Percentiles rank a stretch among this genome's conserved stretches.
Conservation (phyloP, 192 early-diverging fungal species). For the Paraglomus brasilianum region DNA sequence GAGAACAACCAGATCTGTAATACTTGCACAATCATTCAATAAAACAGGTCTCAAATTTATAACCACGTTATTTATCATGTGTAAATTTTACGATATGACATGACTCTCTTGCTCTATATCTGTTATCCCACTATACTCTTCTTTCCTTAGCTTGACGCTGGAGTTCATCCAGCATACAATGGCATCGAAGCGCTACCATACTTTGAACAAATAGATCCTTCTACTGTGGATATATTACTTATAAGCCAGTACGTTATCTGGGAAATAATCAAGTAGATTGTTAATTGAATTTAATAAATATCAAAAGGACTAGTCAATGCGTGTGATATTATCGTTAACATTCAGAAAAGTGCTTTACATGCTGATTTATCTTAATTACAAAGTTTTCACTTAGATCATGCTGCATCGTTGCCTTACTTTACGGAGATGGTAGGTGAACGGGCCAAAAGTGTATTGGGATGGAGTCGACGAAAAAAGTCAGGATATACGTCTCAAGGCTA, state of each 20-base stretch:
- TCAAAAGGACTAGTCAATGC: neutral
- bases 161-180: constrained; percentile 89
- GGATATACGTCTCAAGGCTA: neutral
- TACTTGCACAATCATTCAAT: too few species aligned
- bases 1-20: too few species aligned
- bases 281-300: too few species aligned
- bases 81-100: neutral
- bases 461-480: neutral
- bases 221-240: constrained; percentile 83
- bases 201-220: constrained; percentile 92
- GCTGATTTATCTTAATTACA: neutral
- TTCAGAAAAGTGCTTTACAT: too few species aligned
- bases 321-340: neutral
- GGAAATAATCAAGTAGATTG: neutral
- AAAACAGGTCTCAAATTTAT: neutral
- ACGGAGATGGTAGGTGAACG: constrained; percentile 75
- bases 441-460: neutral
- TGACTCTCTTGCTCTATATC: neutral
- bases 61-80: neutral
- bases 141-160: constrained; percentile 81
- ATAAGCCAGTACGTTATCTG: constrained; percentile 79
- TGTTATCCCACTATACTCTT: constrained; percentile 11
- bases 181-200: constrained; percentile 93
- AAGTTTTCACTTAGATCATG: constrained; percentile 97
- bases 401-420: constrained; percentile 93